Evolutionary conservation across 2,329 filamentous ascomycete genomes (phyloP).

Genomic region (Mycosphaerella sp.): DNA sequence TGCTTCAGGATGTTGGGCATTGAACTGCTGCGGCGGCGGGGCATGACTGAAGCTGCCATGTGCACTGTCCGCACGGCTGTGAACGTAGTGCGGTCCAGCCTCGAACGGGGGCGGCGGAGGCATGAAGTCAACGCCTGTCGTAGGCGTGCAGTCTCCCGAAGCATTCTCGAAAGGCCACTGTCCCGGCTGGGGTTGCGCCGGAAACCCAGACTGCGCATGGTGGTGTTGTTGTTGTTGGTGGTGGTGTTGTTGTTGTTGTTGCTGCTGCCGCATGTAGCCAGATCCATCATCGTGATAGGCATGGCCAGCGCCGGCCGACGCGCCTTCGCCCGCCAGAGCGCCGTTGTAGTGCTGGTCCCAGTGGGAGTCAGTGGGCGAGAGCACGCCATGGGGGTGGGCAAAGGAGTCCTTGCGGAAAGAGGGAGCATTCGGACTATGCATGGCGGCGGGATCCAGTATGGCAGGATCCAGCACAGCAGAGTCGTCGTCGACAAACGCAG

Average conservation of each 20-base stretch:
- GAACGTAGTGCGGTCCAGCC: conserved; percentile 19
- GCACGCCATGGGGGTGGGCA: conserved; percentile 30
- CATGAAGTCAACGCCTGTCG: conserved; percentile 62
- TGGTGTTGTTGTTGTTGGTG: conserved; percentile 6
- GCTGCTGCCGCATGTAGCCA: conserved; percentile 21
- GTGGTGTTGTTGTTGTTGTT: not conserved
- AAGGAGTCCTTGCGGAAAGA: conserved; percentile 33
- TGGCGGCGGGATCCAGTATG: conserved; percentile 31
- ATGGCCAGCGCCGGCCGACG: conserved; percentile 19
- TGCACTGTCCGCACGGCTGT: conserved; percentile 25
- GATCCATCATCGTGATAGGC: conserved; percentile 24
- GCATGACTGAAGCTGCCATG: conserved; percentile 37
- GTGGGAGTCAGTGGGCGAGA: conserved; percentile 30
- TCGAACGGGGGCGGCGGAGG: conserved; percentile 34
- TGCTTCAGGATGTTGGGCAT: conserved; percentile 34
- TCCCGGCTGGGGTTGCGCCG: conserved; percentile 49
- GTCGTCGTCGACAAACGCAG: conserved; percentile 27
- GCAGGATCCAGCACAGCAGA: conserved; percentile 28
- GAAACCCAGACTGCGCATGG: conserved; percentile 56
- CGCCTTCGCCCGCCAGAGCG: conserved; percentile 19
- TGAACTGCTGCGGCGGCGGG: conserved; percentile 38
- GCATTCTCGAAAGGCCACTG: conserved; percentile 57
- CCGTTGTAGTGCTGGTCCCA: conserved; percentile 31
- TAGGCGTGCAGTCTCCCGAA: conserved; percentile 69
- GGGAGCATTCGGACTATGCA: conserved; percentile 27